Evolutionary conservation across 2,329 filamentous ascomycete genomes (phyloP).

Genomic region (Hypoxylon sp.): DNA sequence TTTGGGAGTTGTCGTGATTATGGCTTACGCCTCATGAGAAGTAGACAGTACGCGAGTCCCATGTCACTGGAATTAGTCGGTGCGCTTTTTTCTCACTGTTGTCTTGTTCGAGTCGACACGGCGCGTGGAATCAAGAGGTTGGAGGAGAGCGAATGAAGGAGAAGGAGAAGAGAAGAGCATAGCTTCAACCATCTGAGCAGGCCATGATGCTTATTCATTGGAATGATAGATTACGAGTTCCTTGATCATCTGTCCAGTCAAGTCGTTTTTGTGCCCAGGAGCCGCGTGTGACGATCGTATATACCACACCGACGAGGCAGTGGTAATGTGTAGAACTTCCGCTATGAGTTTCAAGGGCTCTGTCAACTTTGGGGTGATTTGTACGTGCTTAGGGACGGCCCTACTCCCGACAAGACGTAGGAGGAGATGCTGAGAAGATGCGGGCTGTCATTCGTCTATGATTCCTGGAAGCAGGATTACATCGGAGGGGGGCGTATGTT

Average conservation of each 20-base stretch:
- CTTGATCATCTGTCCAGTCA: not conserved
- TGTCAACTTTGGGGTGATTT: too few species aligned
- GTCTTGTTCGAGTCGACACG: slow-evolving; percentile 15
- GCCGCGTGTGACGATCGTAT: not conserved
- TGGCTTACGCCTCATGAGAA: slow-evolving; percentile 22
- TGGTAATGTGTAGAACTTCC: too few species aligned
- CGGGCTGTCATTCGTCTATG: too few species aligned
- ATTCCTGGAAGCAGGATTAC: too few species aligned
- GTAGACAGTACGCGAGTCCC: slow-evolving; percentile 23
- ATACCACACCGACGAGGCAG: too few species aligned
- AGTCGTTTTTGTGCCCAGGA: not conserved
- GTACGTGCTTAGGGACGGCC: too few species aligned
- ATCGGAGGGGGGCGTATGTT: too few species aligned
- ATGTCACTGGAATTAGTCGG: slow-evolving; percentile 32
- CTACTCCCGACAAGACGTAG: too few species aligned
- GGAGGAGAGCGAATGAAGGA: not conserved
- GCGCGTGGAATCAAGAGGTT: not conserved
- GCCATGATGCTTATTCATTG: slow-evolving; percentile 19
- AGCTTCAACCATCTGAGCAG: not conserved
- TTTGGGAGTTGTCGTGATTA: slow-evolving; percentile 7
- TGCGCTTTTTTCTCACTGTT: slow-evolving; percentile 12
- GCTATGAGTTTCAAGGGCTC: too few species aligned
- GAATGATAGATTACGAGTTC: slow-evolving; percentile 27
- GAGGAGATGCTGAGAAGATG: too few species aligned
- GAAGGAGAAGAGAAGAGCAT: not conserved